Base-by-base conservation (phyloP, 1,284 basidiomycete species). In the Sporisorium sorghi region DNA sequence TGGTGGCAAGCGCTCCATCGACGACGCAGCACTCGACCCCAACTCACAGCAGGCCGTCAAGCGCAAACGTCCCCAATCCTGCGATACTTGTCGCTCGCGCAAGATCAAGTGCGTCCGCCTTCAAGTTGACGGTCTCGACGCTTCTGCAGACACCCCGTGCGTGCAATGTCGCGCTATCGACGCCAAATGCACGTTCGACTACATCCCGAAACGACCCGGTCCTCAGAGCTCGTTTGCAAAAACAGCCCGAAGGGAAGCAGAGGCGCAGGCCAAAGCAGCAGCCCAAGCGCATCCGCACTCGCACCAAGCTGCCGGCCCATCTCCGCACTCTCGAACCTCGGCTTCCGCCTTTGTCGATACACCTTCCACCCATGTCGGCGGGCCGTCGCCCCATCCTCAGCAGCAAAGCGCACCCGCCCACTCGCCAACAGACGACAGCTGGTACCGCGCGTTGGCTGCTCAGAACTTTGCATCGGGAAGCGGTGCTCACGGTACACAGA, bases 71-170 rank as follows among this genome's bases (percentile, higher is more conserved):
- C 65, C 69, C 0, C 73, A 78, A 40, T 73, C 76, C 23, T 80
- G 76, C 49, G 76, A 77, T 44, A 75, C 63, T 1, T 77, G 76
- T 46, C 72, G 76, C 21, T 66, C 69, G 10, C 63, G 76, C 57
- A 77, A 77, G 73, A 76, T 77, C 67, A 75, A 72, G 33, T 77
- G 76, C 40, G 70, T 76, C 17, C 65, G 68, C 7, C 58, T 73
- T 6, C 52, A 64, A n/a, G 47, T 64, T 19, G 68, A 74, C n/a
- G 66, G 71, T 37, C 49, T 58, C n/a, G 71, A 77, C 30, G 54
- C 67, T 12, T 53, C 63, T 8, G 40, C 63, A 5, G 73, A 77
- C 44, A 61, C 44, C 24, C 58, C 69, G 10, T 77, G 76, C 57
- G 64, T 75, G 12, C 76, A 75, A 58, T 77, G 76, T 28, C 64